These are phyloP conservation scores for Candida orba DNA, from an alignment of 805 yeast genomes.

Conservation along the genomic window DNA sequence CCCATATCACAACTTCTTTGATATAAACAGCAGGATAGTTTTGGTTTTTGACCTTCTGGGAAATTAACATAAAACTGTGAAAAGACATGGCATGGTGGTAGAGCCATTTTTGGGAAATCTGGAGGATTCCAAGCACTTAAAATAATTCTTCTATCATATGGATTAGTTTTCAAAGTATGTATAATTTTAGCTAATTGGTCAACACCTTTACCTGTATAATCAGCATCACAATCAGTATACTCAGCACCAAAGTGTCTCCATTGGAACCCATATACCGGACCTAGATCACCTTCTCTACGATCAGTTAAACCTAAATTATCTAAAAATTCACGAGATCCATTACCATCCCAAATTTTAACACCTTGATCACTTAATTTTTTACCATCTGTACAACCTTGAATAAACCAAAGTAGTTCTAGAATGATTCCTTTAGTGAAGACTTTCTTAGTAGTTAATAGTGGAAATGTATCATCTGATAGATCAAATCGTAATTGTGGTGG, in stretches of 20 bases:
- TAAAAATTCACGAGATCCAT: constrained; percentile 87
- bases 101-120: constrained; percentile 88
- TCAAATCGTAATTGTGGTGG: constrained; percentile 93
- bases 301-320: constrained; percentile 75
- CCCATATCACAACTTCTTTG: constrained; percentile 99
- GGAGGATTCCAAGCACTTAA: constrained; percentile 99
- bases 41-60: constrained; percentile 57
- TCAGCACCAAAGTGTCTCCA: constrained; percentile 99
- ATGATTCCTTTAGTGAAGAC: constrained; percentile 87
- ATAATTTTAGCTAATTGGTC: constrained; percentile 85
- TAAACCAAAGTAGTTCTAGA: constrained; percentile 89
- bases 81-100: constrained; percentile 97
- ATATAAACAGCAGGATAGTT: constrained; percentile 79
- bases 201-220: constrained; percentile 80
- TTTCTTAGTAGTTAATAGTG: constrained; percentile 86
- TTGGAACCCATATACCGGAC: constrained; percentile 98
- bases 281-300: constrained; percentile 89
- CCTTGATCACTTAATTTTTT: constrained; percentile 71
- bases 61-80: constrained; percentile 91
- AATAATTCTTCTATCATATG: constrained; percentile 90
- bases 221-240: constrained; percentile 78
- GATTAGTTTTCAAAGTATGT: constrained; percentile 73
- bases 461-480: constrained; percentile 65
- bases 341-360: constrained; percentile 98
- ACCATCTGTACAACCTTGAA: constrained; percentile 85